Evolutionary conservation across 495 filamentous ascomycete genomes (phyloP).

Genomic region (Apiosordaria backusii): DNA sequence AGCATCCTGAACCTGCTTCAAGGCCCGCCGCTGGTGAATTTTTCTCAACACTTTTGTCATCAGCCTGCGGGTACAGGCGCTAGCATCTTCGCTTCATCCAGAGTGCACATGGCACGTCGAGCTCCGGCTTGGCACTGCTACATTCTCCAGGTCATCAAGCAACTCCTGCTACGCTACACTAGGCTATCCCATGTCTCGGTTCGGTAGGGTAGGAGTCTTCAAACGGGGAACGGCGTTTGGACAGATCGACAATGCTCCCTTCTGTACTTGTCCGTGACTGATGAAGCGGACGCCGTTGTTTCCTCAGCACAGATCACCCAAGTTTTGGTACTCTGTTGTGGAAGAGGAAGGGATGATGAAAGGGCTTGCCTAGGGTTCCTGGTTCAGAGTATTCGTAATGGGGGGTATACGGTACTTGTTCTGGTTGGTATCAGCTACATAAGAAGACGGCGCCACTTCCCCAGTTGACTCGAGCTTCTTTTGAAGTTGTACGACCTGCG

Average conservation of each 20-base stretch:
- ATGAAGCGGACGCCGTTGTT: background rate
- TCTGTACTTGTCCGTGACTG: background rate
- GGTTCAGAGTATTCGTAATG: too few species aligned
- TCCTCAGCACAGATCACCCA: background rate
- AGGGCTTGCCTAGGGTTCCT: too few species aligned
- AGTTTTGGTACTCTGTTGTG: too few species aligned
- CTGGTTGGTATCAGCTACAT: too few species aligned
- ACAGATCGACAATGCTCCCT: conserved; percentile 5
- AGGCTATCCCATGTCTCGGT: conserved; percentile 7
- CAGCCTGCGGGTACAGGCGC: background rate
- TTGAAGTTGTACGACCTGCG: background rate
- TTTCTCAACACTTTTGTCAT: background rate
- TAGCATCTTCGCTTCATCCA: background rate
- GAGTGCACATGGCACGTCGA: background rate
- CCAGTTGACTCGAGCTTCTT: background rate
- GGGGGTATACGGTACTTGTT: too few species aligned
- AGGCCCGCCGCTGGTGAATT: background rate
- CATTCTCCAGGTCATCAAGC: conserved; percentile 2
- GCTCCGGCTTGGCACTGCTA: conserved; percentile 11
- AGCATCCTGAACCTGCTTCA: background rate
- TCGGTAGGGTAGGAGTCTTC: background rate
- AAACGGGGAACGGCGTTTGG: conserved; percentile 7
- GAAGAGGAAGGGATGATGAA: too few species aligned
- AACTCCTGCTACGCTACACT: conserved; percentile 1
- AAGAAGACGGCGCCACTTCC: background rate